These are phyloP conservation scores for Cladosporium velox DNA, from an alignment of 2,329 filamentous ascomycete species.

Conservation along the genomic window DNA sequence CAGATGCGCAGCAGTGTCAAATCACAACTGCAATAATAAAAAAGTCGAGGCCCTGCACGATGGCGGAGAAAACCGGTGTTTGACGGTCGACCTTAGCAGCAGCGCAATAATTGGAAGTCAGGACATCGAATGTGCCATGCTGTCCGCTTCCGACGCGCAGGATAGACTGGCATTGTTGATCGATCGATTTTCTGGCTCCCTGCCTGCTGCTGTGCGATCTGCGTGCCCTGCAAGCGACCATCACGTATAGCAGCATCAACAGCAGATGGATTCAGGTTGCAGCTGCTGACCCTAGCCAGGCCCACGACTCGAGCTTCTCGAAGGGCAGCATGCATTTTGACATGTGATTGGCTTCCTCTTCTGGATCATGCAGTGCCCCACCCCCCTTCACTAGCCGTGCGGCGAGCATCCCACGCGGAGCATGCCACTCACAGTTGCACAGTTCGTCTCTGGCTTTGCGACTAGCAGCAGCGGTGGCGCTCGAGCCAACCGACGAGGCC, in stretches of 20 bases:
- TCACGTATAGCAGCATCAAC: constrained; percentile 5
- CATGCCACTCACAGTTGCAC: constrained; percentile 9
- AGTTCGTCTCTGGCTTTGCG: constrained; percentile 4
- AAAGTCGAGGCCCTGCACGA: constrained; percentile 13
- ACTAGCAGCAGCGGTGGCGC: constrained; percentile 17
- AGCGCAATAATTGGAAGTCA: neutral
- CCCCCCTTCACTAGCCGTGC: constrained; percentile 19
- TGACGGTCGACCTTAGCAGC: constrained; percentile 2
- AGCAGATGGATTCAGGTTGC: constrained; percentile 6
- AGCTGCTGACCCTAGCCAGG: constrained; percentile 17
- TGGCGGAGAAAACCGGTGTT: constrained; percentile 3
- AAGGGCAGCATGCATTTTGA: neutral
- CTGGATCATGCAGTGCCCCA: constrained; percentile 15
- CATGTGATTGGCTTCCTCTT: constrained; percentile 20
- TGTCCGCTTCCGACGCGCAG: neutral
- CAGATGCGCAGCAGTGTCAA: constrained; percentile 9
- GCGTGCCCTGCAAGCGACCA: neutral
- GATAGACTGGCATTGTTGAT: neutral
- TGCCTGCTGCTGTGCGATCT: constrained; percentile 1
- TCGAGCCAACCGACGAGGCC: constrained; percentile 15
- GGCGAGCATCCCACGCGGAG: constrained; percentile 20
- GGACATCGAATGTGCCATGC: neutral
- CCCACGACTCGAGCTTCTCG: constrained; percentile 17
- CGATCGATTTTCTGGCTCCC: neutral
- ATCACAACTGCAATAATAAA: constrained; percentile 10